Evolutionary conservation across 148 eudicot genomes (phyloP).

Genomic region (Rhododendron henanense): DNA sequence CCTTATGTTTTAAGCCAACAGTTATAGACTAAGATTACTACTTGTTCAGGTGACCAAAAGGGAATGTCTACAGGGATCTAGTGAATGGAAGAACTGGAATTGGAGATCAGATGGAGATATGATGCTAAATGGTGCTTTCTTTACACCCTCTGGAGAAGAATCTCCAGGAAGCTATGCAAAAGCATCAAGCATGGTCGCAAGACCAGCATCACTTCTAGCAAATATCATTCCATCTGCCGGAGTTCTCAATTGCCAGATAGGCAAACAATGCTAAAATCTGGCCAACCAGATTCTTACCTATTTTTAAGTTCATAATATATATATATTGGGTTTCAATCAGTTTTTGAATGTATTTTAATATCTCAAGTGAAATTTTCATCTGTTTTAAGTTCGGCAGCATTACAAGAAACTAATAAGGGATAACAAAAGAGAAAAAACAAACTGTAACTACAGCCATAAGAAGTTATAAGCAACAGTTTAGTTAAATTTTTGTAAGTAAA

Average conservation of each 20-base stretch:
- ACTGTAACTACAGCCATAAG: neutral
- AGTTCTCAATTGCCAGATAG: conserved; percentile 23
- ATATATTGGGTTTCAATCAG: neutral
- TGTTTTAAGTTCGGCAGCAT: neutral
- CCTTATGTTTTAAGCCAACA: too few relatives aligned
- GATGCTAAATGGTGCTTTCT: conserved; percentile 29
- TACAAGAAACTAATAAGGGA: neutral
- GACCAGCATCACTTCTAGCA: conserved; percentile 21
- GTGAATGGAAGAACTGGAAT: conserved; percentile 27
- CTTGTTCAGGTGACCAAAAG: conserved; percentile 27
- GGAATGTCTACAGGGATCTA: conserved; percentile 7
- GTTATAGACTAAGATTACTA: neutral
- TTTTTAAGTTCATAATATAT: neutral
- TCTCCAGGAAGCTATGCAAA: conserved; percentile 16
- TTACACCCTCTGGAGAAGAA: conserved; percentile 22
- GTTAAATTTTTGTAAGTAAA: neutral
- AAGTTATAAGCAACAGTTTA: neutral
- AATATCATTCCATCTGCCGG: conserved; percentile 17
- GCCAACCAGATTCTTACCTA: neutral
- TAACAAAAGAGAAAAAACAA: neutral
- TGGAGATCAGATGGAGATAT: conserved; percentile 30
- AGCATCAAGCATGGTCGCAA: conserved; percentile 30
- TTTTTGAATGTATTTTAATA: neutral
- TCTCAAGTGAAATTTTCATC: neutral
- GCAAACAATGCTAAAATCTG: conserved; percentile 17